These are phyloP conservation scores for Ganoderma lucidum DNA, from an alignment of 1,284 basidiomycete genomes.

Conservation along the genomic window DNA sequence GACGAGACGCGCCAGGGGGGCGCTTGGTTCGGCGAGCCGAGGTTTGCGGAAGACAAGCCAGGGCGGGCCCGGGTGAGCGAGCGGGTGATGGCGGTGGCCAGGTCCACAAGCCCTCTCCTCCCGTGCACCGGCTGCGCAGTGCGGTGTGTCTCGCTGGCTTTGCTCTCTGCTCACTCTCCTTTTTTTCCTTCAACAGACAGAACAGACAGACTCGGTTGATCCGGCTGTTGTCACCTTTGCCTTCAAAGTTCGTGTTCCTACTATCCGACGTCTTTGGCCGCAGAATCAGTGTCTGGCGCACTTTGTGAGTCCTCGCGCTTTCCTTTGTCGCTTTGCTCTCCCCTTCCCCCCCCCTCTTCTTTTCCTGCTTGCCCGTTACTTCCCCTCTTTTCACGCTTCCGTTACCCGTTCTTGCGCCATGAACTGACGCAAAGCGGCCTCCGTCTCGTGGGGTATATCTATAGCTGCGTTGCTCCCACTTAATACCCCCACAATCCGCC, in stretches of 20 bases:
- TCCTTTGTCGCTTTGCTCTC: not conserved
- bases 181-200: slow-evolving; percentile 23
- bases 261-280: slow-evolving; percentile 21
- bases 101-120: slow-evolving; percentile 25
- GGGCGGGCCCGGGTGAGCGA: not conserved
- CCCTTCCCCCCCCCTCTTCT: not conserved
- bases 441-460: not conserved
- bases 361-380: not conserved
- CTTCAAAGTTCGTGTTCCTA: slow-evolving; percentile 4
- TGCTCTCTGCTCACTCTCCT: slow-evolving; percentile 20
- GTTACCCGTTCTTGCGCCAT: not conserved
- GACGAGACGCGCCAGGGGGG: slow-evolving; percentile 11
- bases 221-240: slow-evolving; percentile 33
- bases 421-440: slow-evolving; percentile 7
- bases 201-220: slow-evolving; percentile 35
- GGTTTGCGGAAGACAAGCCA: not conserved
- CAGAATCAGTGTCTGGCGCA: slow-evolving; percentile 28
- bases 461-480: slow-evolving; percentile 24
- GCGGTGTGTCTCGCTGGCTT: slow-evolving; percentile 28
- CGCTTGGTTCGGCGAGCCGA: slow-evolving; percentile 7
- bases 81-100: slow-evolving; percentile 18
- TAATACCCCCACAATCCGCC: slow-evolving; percentile 1
- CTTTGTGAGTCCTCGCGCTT: slow-evolving; percentile 24
- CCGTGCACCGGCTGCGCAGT: slow-evolving; percentile 10
- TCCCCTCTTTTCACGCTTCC: not conserved